These are phyloP conservation scores for Pleurostoma richardsiae DNA, from an alignment of 2,329 filamentous ascomycete genomes.

Conservation along the genomic window DNA sequence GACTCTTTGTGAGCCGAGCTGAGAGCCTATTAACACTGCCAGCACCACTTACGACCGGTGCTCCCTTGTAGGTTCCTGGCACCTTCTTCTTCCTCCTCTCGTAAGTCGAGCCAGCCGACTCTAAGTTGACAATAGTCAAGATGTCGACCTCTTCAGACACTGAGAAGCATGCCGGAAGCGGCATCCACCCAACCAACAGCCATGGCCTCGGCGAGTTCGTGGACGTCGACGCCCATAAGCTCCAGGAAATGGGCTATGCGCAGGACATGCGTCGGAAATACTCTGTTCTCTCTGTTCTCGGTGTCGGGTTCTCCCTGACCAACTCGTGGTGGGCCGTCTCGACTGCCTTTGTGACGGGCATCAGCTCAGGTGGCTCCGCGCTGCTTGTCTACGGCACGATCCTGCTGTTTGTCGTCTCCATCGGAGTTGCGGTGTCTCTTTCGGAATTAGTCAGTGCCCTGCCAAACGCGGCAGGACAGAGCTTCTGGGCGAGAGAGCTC, in stretches of 20 bases:
- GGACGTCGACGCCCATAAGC: background rate
- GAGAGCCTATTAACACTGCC: no score
- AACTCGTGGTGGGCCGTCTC: constrained; percentile 8
- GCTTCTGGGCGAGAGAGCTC: constrained; percentile 35
- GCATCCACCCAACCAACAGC: background rate
- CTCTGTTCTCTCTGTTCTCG: constrained; percentile 6
- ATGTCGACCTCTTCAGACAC: background rate
- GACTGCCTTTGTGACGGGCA: background rate
- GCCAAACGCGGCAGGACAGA: constrained; percentile 36
- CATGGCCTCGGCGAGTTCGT: background rate
- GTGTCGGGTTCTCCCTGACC: constrained; percentile 7
- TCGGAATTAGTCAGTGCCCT: constrained; percentile 34
- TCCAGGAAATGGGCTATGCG: constrained; percentile 5
- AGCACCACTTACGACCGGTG: no score
- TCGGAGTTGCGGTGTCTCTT: constrained; percentile 32
- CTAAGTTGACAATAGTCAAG: background rate
- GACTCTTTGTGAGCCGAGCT: no score
- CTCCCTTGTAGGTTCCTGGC: no score
- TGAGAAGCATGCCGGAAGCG: background rate
- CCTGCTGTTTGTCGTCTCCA: constrained; percentile 30
- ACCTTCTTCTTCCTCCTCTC: no score
- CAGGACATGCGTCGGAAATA: constrained; percentile 8
- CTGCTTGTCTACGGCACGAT: constrained; percentile 34
- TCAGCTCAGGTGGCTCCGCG: constrained; percentile 25
- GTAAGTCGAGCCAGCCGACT: no score